Evolutionary conservation across 257 asterid genomes (phyloP), one percentile per base, ranked within the genome.

Genomic region (Nicotiana paniculata): DNA sequence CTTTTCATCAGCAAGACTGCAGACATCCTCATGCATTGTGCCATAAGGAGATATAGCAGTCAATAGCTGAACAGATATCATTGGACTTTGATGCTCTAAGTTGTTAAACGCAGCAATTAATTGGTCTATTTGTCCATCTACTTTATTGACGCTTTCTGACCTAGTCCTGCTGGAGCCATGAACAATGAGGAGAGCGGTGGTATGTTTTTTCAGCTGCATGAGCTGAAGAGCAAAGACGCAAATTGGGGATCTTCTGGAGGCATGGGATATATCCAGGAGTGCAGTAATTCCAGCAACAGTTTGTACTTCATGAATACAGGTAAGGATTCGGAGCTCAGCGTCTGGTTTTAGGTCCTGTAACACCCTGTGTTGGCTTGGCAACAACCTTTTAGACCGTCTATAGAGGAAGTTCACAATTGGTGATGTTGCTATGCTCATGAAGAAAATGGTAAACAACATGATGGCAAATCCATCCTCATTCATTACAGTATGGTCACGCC

Each of bases 1-100:
- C 64, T 82, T 85, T 51, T 85, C 88, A 54, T 82, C 83, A 0
- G 81, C 85, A 10, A 82, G 57, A 30, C 77, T 78, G 16, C 80
- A 85, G 1, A 85, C 51, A 33, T 85, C 88, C 26, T 85, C 85
- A 9, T 79, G 81, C 85, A 85, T 85, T 13, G 88, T 82, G n/a
- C 68, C 51, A 46, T 67, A 85, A 68, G 81, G 55, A 32, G 85
- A 85, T 76, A 79, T 82, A 18, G 81, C 78, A 2, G 88, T 81
- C 54, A 85, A 58, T 46, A 54, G 51, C 15, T 82, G 88, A 69
- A 79, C 69, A 30, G 83, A 67, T 9, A 85, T 8, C 69, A 72
- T 59, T 13, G 67, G 70, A n/a, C 26, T 82, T 16, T 79, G 81
- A 18, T 58, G 76, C 72, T 82, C 85, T 10, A 77, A 43, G n/a